Conservation (phyloP, 345 rosid species). For the Nephelium lappaceum region DNA sequence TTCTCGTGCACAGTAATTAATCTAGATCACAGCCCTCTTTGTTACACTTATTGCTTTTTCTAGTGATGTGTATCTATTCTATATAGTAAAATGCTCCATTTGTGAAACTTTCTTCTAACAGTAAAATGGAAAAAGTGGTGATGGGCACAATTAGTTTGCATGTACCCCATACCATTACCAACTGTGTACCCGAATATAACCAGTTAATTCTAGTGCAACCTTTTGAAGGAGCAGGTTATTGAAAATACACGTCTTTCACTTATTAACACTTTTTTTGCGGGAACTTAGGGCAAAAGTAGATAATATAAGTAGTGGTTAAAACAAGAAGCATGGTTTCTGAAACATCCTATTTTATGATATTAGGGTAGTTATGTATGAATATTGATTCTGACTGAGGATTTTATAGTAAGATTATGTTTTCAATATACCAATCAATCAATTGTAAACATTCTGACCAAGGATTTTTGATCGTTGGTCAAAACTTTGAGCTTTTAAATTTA, state of each 20-base stretch:
- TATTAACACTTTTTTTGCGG: not conserved
- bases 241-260: not conserved
- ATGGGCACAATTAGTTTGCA: not conserved
- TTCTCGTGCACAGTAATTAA: conserved; percentile 86
- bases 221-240: not conserved
- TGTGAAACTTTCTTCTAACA: not conserved
- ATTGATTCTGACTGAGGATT: not conserved
- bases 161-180: not conserved
- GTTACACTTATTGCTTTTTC: not conserved
- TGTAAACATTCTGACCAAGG: too few relatives aligned
- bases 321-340: not conserved
- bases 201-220: not conserved
- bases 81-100: not conserved
- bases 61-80: not conserved
- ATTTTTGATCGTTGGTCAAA: too few relatives aligned
- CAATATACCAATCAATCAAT: not conserved
- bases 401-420: not conserved
- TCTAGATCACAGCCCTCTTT: not conserved
- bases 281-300: too few relatives aligned
- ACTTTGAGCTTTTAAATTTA: too few relatives aligned
- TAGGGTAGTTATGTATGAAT: not conserved
- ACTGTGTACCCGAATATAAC: not conserved
- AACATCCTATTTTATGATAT: not conserved
- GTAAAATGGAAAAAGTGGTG: not conserved
- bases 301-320: too few relatives aligned